Percentiles rank a stretch among this genome's conserved stretches.
Evolutionary conservation across 305 asterid species (phyloP).

Genomic region (Rubia occidens): DNA sequence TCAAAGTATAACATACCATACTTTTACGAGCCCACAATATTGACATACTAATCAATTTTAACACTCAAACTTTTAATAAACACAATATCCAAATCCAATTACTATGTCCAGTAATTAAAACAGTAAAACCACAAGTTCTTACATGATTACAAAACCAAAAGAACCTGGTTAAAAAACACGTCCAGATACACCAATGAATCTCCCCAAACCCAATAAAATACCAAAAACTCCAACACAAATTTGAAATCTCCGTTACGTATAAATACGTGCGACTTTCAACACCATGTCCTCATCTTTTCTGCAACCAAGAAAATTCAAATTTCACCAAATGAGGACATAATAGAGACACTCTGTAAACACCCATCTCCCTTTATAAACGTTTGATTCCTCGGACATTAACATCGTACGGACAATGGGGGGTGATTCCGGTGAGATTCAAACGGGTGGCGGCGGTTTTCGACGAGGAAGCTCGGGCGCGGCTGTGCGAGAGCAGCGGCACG

Average conservation of each 20-base stretch:
- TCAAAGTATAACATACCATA: no score
- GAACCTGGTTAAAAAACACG: not conserved
- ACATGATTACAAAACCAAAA: not conserved
- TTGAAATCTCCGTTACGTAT: not conserved
- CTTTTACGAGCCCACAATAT: no score
- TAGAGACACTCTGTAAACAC: not conserved
- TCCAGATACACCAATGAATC: not conserved
- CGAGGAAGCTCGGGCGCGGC: conserved; percentile 43
- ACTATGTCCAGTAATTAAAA: no score
- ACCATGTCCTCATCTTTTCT: conserved; percentile 19
- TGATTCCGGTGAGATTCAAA: conserved; percentile 43
- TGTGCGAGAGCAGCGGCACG: conserved; percentile 83
- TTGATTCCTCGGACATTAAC: not conserved
- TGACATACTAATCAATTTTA: no score
- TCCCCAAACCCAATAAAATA: not conserved
- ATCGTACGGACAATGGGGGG: conserved; percentile 26
- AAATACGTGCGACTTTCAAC: not conserved
- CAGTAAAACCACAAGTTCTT: not conserved
- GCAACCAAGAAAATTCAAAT: not conserved
- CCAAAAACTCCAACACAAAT: not conserved
- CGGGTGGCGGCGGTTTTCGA: conserved; percentile 56
- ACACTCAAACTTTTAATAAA: no score
- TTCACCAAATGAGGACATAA: conserved; percentile 12
- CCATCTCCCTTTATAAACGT: not conserved
- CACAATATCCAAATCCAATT: no score